Conservation (phyloP, 208 protist genomes). For the Novymonas esmeraldas region DNA sequence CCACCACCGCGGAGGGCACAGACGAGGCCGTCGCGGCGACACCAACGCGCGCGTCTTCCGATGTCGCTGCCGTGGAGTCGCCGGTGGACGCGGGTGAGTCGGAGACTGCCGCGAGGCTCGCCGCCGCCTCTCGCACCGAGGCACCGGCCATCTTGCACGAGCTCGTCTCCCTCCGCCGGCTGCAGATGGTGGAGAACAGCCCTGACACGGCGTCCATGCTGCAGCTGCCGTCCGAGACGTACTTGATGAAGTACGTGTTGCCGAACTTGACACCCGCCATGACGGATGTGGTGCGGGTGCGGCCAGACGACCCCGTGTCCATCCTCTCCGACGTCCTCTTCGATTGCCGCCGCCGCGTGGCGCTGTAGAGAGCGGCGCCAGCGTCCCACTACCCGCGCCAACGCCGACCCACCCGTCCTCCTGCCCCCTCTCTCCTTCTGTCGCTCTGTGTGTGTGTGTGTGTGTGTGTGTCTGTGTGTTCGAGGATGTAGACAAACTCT, state of each 20-base stretch:
- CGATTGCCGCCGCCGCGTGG: slow-evolving; percentile 65
- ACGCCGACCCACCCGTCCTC: neutral
- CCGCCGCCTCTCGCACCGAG: slow-evolving; percentile 30
- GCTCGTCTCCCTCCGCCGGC: slow-evolving; percentile 53
- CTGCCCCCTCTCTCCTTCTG: neutral
- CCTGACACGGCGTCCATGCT: slow-evolving; percentile 20
- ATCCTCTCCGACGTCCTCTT: slow-evolving; percentile 91
- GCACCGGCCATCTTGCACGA: slow-evolving; percentile 42
- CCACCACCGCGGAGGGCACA: neutral
- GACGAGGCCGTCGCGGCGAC: neutral
- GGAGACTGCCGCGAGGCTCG: slow-evolving; percentile 7
- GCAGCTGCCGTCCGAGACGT: slow-evolving; percentile 78
- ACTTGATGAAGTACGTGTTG: slow-evolving; percentile 94
- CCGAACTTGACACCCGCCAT: slow-evolving; percentile 92
- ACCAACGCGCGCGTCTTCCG: neutral
- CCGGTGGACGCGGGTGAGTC: slow-evolving; percentile 22
- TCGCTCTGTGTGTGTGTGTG: neutral
- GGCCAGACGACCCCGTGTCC: slow-evolving; percentile 93
- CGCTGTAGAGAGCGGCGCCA: too few species aligned
- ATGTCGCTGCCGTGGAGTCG: neutral
- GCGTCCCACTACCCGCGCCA: too few species aligned
- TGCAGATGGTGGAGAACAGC: slow-evolving; percentile 60
- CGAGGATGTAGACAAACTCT: too few species aligned
- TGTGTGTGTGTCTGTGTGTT: slow-evolving; percentile 3
- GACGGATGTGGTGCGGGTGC: slow-evolving; percentile 85